Conservation (phyloP, 495 filamentous ascomycete genomes). For the Hyaloscypha variabilis region DNA sequence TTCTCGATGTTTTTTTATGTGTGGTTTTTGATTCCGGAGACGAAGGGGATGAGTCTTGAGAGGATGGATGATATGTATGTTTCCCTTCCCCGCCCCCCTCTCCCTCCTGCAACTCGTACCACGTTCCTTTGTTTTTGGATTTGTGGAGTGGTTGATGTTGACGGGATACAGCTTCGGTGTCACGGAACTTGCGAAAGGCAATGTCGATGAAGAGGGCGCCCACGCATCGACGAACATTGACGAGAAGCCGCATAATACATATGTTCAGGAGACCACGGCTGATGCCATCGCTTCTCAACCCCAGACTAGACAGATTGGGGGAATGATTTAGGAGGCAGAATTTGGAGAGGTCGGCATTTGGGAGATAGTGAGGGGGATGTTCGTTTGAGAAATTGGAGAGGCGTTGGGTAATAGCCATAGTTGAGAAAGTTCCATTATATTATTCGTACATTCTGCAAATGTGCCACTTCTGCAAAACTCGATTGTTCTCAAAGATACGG, state of each 20-base stretch:
- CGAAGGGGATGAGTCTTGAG: conserved; percentile 60
- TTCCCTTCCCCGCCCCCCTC: conserved; percentile 30
- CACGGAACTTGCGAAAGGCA: conserved; percentile 30
- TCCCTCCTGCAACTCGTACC: too few species aligned
- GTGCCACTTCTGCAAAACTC: too few species aligned
- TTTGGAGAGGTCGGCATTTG: too few species aligned
- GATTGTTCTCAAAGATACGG: too few species aligned
- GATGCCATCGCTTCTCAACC: conserved; percentile 2
- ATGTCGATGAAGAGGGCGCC: conserved; percentile 23
- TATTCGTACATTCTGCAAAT: too few species aligned
- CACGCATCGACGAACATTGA: background rate
- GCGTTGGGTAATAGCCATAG: too few species aligned
- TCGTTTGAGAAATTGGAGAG: too few species aligned
- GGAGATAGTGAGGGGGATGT: too few species aligned
- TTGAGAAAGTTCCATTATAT: too few species aligned
- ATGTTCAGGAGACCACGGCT: conserved; percentile 20
- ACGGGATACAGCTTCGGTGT: conserved; percentile 58
- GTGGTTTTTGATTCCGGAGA: conserved; percentile 75
- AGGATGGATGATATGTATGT: conserved; percentile 47
- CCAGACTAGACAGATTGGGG: too few species aligned
- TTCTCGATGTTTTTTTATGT: conserved; percentile 63
- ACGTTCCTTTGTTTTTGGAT: background rate
- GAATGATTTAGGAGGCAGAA: too few species aligned
- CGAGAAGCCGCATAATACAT: conserved; percentile 3
- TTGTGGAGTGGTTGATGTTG: conserved; percentile 35